Percentiles rank a stretch among this genome's conserved stretches.
Evolutionary conservation across 2,329 filamentous ascomycete genomes (phyloP).

Genomic region (Chalaropsis ovoidea): DNA sequence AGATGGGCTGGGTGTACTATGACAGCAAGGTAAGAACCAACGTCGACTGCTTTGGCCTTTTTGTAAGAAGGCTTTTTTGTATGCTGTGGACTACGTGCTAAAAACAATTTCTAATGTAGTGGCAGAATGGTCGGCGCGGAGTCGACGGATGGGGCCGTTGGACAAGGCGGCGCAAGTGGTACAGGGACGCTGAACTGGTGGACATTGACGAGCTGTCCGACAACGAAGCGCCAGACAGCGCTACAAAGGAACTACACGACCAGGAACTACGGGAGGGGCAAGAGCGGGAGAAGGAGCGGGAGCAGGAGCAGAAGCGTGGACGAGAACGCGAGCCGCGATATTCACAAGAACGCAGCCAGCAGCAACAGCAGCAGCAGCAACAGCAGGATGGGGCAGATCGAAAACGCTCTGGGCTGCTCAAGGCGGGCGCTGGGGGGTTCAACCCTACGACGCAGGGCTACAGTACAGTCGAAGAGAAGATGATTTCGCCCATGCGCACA

Average conservation of each 20-base stretch:
- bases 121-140: slow-evolving; percentile 77
- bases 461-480: slow-evolving; percentile 34
- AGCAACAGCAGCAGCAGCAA: slow-evolving; percentile 18
- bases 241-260: not conserved
- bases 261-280: not conserved
- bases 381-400: slow-evolving; percentile 2
- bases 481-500: slow-evolving; percentile 30
- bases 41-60: not conserved
- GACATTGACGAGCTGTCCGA: slow-evolving; percentile 44
- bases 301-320: not conserved
- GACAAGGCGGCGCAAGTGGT: slow-evolving; percentile 90
- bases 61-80: not conserved
- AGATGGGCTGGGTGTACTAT: slow-evolving; percentile 89
- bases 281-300: not conserved
- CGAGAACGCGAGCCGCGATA: not conserved
- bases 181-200: slow-evolving; percentile 87
- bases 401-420: slow-evolving; percentile 23
- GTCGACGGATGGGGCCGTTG: slow-evolving; percentile 89
- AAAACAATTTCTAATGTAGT: slow-evolving; percentile 42
- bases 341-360: not conserved
- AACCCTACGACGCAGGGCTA: slow-evolving; percentile 30
- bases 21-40: slow-evolving; percentile 69
- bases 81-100: not conserved
- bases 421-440: slow-evolving; percentile 17
- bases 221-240: not conserved